Conservation (phyloP, 805 yeast genomes). For the Metschnikowia aberdeeniae region DNA sequence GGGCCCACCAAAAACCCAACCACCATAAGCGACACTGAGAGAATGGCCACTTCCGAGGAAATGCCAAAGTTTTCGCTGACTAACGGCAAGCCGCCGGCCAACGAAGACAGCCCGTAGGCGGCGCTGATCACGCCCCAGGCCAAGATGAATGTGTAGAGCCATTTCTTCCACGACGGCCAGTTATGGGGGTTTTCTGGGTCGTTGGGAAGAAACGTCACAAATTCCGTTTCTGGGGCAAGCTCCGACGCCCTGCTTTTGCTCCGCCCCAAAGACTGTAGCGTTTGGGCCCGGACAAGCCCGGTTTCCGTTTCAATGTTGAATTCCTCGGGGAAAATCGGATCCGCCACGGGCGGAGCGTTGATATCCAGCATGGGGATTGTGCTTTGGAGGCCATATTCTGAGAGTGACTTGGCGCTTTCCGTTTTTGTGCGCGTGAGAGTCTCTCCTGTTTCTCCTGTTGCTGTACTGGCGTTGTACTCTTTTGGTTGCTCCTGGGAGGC, state of each 20-base stretch:
- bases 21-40: constrained; percentile 84
- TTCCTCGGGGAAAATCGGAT: constrained; percentile 88
- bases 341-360: constrained; percentile 41
- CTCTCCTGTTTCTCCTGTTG: constrained; percentile 1
- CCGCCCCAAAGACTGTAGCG: constrained; percentile 68
- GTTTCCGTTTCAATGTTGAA: constrained; percentile 84
- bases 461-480: constrained; percentile 8
- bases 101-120: constrained; percentile 90
- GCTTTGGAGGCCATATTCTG: constrained; percentile 56
- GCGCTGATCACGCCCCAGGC: constrained; percentile 79
- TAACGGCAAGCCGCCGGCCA: constrained; percentile 77
- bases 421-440: constrained; percentile 39
- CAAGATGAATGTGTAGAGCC: constrained; percentile 65
- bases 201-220: constrained; percentile 72
- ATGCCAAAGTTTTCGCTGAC: constrained; percentile 66
- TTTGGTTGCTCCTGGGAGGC: constrained; percentile 11
- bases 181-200: constrained; percentile 92
- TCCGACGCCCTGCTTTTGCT: constrained; percentile 20
- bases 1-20: constrained; percentile 87
- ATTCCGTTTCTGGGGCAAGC: constrained; percentile 66
- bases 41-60: constrained; percentile 69
- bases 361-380: constrained; percentile 53
- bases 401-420: constrained; percentile 70
- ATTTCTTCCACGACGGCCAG: constrained; percentile 57
- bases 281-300: constrained; percentile 78